phyloP scores from a whole-genome alignment of 73 alveolate genomes.

The Blepharisma stoltei region DNA sequence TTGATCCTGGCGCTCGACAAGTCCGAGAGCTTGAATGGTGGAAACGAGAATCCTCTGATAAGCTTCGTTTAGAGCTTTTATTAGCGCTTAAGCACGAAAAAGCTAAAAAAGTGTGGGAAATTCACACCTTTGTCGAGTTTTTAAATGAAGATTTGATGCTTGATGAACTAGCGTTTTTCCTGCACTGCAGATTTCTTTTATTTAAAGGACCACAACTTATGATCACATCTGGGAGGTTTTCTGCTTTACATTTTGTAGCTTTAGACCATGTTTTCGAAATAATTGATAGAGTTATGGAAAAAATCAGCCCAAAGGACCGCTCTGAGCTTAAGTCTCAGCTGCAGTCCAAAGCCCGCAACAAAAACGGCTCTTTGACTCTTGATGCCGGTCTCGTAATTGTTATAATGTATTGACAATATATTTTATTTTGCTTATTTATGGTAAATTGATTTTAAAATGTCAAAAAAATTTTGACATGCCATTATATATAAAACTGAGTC shows the following conservation, averaged over 20 bases:
- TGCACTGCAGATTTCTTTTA: conserved; percentile 64
- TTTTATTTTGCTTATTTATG: no score
- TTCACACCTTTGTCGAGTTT: conserved; percentile 66
- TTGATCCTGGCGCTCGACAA: conserved; percentile 52
- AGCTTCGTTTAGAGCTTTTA: conserved; percentile 48
- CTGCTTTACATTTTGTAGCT: conserved; percentile 47
- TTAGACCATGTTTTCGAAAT: conserved; percentile 40
- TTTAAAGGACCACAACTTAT: conserved; percentile 69
- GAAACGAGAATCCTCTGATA: conserved; percentile 61
- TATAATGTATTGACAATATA: no score
- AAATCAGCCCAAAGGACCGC: conserved; percentile 45
- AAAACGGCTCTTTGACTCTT: no score
- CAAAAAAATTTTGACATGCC: no score
- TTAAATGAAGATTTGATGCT: conserved; percentile 56
- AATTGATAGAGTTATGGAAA: conserved; percentile 49
- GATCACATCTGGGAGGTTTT: conserved; percentile 46
- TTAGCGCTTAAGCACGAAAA: conserved; percentile 54
- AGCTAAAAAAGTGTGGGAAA: conserved; percentile 68
- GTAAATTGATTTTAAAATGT: no score
- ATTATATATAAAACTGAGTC: no score
- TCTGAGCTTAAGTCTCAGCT: conserved; percentile 38
- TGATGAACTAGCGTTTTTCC: conserved; percentile 68
- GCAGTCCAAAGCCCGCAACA: background rate
- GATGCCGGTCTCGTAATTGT: no score
- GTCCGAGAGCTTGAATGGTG: conserved; percentile 55